Conservation (phyloP, 352 stramenopile species). For the Plasmopara muralis region DNA sequence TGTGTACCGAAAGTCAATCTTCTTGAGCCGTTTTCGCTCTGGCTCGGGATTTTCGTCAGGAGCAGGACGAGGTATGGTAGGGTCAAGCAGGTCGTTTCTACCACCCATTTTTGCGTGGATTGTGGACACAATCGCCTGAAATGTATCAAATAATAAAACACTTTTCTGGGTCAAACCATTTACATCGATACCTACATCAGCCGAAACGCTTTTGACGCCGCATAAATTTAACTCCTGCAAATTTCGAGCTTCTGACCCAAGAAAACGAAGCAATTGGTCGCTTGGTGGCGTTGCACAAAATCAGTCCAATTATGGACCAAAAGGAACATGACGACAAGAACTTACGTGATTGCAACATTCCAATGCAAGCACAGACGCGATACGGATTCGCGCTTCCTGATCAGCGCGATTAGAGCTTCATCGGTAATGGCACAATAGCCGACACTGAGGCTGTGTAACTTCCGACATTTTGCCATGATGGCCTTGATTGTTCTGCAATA, state of each 20-base stretch:
- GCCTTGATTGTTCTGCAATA: slow-evolving; percentile 65
- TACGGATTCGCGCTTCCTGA: slow-evolving; percentile 80
- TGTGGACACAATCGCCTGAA: slow-evolving; percentile 55
- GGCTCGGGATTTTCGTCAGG: slow-evolving; percentile 42
- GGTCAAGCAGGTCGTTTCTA: slow-evolving; percentile 31
- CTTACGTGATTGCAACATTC: slow-evolving; percentile 84
- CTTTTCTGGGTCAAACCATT: not conserved
- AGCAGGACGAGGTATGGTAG: slow-evolving; percentile 14
- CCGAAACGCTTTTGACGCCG: slow-evolving; percentile 79
- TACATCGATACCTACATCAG: slow-evolving; percentile 41
- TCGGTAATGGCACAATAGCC: slow-evolving; percentile 84
- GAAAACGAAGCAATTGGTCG: slow-evolving; percentile 74
- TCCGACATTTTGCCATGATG: slow-evolving; percentile 86
- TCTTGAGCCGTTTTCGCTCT: slow-evolving; percentile 83
- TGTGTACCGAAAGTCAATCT: slow-evolving; percentile 86
- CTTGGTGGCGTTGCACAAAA: slow-evolving; percentile 17
- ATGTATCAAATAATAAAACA: not conserved
- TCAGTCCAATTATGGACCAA: not conserved
- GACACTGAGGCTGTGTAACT: slow-evolving; percentile 81
- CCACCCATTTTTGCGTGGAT: slow-evolving; percentile 76
- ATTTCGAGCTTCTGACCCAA: slow-evolving; percentile 63
- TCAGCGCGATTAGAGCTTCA: slow-evolving; percentile 74
- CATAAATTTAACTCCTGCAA: slow-evolving; percentile 85
- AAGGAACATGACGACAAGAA: slow-evolving; percentile 4
- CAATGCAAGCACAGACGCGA: slow-evolving; percentile 76